These are phyloP conservation scores for Lepidium aucheri DNA, from an alignment of 345 rosid genomes.

Conservation along the genomic window DNA sequence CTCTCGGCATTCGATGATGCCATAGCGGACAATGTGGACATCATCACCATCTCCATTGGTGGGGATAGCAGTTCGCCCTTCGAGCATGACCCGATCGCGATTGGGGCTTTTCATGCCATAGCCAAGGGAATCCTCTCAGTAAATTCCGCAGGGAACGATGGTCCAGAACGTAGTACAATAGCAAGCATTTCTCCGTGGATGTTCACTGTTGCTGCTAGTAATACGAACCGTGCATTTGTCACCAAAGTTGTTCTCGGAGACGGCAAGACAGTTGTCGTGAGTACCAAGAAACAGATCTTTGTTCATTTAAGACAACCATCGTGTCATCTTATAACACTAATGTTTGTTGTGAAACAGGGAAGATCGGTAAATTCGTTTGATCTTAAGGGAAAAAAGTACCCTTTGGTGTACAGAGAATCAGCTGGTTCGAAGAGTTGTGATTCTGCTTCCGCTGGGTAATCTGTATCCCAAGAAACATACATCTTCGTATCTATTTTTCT, in stretches of 20 bases:
- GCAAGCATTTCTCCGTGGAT: conserved; percentile 40
- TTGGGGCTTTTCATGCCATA: conserved; percentile 50
- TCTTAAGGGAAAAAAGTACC: conserved; percentile 24
- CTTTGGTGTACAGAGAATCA: conserved; percentile 24
- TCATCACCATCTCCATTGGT: conserved; percentile 38
- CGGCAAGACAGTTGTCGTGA: conserved; percentile 32
- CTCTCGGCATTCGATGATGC: conserved; percentile 39
- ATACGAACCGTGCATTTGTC: conserved; percentile 31
- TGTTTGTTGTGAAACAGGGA: conserved; percentile 28
- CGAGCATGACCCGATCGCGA: conserved; percentile 20
- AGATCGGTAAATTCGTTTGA: conserved; percentile 30
- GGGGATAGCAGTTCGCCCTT: rapidly evolving
- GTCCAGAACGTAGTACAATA: neutral
- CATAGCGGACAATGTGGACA: conserved; percentile 36
- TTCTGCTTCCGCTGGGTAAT: conserved; percentile 16
- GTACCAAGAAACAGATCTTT: conserved; percentile 8
- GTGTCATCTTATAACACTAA: neutral
- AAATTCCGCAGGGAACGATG: conserved; percentile 41
- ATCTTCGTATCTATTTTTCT: neutral
- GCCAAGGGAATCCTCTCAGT: conserved; percentile 40
- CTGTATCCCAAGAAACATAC: neutral
- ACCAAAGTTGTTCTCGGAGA: conserved; percentile 39
- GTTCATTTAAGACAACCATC: neutral
- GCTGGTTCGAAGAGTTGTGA: conserved; percentile 7
- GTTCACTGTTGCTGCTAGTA: conserved; percentile 44